Evolutionary conservation across 2,329 filamentous ascomycete species (phyloP), one percentile per base, ranked within the genome.

Genomic region (Colletotrichum paranaense): DNA sequence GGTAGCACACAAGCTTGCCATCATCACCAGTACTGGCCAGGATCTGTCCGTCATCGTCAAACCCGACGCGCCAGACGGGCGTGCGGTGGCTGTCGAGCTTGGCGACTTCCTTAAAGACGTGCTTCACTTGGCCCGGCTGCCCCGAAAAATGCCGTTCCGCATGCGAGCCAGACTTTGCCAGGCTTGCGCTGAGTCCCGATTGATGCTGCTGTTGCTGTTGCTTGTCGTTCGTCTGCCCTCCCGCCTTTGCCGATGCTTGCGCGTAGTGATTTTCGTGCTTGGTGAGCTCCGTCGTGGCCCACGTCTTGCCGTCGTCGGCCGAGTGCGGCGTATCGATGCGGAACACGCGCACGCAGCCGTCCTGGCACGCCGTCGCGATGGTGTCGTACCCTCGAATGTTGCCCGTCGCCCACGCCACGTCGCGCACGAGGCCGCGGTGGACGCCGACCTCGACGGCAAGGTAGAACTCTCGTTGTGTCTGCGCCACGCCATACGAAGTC

Each of bases 331-430:
- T 93, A 46, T 92, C 90, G 22, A 97, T 82, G 77, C 96, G 92
- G 79, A 97, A 98, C n/a, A 99, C 93, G 53, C 96, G 90, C 53
- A 98, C 91, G 77, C 91, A 92, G 3, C 97, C 96, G 80, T 99
- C 97, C 82, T 97, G 97, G 80, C 94, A 97, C 2, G 95, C 96
- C 6, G 95, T 97, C 3, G 96, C 97, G 77, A 98, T 89, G 70
- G 96, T 89, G 81, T 99, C 97, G 81, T 94, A 96, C 1, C 96
- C 96, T 52, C 95, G 88, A 78, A 97, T 95, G 76, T 95, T 97
- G 14, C 95, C 96, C 60, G 95, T 93, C 1, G 96, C 95, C 97
- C 97, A 99, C 2, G 94, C 92, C 1, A 98, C 90, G 80, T 98
- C 95, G 60, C 96, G 89, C 7, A 98, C 93, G 52, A 98, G 87